phyloP scores from a whole-genome alignment of 2,329 filamentous ascomycete genomes.

The Beauveria sp. region DNA sequence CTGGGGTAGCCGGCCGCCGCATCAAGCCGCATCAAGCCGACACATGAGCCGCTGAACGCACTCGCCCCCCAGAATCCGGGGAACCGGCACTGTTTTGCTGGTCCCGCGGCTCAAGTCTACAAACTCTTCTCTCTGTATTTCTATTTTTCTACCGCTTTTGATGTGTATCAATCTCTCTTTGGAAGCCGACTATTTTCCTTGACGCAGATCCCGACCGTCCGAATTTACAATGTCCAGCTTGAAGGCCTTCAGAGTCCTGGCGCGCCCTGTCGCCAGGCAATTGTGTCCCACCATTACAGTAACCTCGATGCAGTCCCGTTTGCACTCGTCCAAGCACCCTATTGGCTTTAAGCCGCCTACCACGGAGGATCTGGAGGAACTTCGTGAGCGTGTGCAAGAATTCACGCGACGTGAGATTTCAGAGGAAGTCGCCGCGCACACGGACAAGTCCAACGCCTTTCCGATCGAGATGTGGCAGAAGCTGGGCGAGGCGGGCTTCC shows the following conservation, averaged over 20 bases:
- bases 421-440: slow-evolving; percentile 70
- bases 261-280: slow-evolving; percentile 20
- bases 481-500: slow-evolving; percentile 81
- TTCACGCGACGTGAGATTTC: slow-evolving; percentile 85
- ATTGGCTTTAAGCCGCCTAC: slow-evolving; percentile 61
- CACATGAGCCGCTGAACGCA: background rate
- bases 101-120: background rate
- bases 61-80: slow-evolving; percentile 5
- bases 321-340: slow-evolving; percentile 52
- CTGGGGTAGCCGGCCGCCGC: slow-evolving; percentile 24
- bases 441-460: slow-evolving; percentile 84
- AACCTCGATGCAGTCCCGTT: slow-evolving; percentile 30
- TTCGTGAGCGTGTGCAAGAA: slow-evolving; percentile 78
- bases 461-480: slow-evolving; percentile 90
- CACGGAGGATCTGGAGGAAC: slow-evolving; percentile 65
- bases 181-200: background rate
- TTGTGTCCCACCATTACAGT: slow-evolving; percentile 23
- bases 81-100: background rate
- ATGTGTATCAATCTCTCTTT: slow-evolving; percentile 6
- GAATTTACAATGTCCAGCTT: slow-evolving; percentile 14
- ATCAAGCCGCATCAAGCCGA: slow-evolving; percentile 38
- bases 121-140: background rate
- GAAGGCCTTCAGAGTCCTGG: slow-evolving; percentile 22
- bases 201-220: background rate
- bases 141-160: background rate